Percentiles rank a stretch among this genome's conserved stretches.
Conservation (phyloP, 805 yeast genomes). For the Suhomyces pyralidae region DNA sequence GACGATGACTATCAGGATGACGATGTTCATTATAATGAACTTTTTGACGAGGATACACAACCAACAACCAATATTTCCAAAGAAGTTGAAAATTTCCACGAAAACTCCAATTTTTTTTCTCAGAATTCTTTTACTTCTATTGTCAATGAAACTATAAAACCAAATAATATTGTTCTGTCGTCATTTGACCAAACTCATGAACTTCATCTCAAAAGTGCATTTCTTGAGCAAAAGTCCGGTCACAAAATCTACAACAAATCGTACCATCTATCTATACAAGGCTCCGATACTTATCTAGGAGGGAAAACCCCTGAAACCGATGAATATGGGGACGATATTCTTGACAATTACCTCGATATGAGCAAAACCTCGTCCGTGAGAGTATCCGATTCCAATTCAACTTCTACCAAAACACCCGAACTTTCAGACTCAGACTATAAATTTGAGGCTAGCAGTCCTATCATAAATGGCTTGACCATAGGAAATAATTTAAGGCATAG, state of each 20-base stretch:
- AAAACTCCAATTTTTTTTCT: too few species aligned
- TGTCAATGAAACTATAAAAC: not conserved
- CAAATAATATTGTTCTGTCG: not conserved
- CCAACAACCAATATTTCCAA: too few species aligned
- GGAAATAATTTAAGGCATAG: conserved; percentile 26
- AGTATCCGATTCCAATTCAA: conserved; percentile 3
- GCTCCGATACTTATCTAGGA: conserved; percentile 9
- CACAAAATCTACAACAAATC: conserved; percentile 19
- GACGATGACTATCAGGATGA: conserved; percentile 30
- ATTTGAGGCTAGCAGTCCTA: conserved; percentile 28
- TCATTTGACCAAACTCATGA: not conserved
- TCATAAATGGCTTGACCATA: conserved; percentile 32
- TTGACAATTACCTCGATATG: conserved; percentile 28
- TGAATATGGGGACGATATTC: conserved; percentile 31
- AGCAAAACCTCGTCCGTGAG: conserved; percentile 21
- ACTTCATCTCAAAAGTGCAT: too few species aligned
- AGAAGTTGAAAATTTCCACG: too few species aligned
- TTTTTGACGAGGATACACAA: conserved; percentile 11
- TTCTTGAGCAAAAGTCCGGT: not conserved
- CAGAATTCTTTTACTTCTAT: too few species aligned
- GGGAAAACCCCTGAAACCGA: conserved; percentile 1
- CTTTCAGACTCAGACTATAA: conserved; percentile 12
- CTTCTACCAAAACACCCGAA: conserved; percentile 5
- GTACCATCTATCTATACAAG: conserved; percentile 28
- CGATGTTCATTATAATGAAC: conserved; percentile 20